phyloP scores from a whole-genome alignment of 78 protist genomes.

The Reticulomyxa filosa region DNA sequence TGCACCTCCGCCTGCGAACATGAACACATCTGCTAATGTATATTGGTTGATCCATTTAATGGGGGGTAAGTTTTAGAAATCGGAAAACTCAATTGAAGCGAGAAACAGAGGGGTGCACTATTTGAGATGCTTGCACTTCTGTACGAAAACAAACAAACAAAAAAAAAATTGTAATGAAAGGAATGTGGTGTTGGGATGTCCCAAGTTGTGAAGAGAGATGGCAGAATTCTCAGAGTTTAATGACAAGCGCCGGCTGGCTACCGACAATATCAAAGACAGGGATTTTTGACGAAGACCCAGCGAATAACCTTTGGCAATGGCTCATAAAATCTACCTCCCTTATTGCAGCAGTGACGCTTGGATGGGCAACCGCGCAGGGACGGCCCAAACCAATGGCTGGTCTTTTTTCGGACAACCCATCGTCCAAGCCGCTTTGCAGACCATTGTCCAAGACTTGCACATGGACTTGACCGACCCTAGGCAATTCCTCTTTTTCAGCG shows the following conservation, averaged over 20 bases:
- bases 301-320: not conserved
- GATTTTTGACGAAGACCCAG: not conserved
- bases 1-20: too few relatives aligned
- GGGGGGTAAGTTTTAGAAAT: too few relatives aligned
- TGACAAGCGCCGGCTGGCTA: not conserved
- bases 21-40: too few relatives aligned
- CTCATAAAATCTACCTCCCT: slow-evolving; percentile 2
- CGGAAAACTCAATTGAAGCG: too few relatives aligned
- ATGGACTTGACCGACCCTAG: not conserved
- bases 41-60: too few relatives aligned
- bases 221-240: too few relatives aligned
- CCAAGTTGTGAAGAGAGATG: too few relatives aligned
- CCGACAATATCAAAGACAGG: not conserved
- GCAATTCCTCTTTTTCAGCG: not conserved
- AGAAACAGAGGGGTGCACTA: too few relatives aligned
- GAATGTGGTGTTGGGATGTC: too few relatives aligned
- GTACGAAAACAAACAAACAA: too few relatives aligned
- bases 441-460: not conserved
- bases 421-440: not conserved
- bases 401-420: not conserved
- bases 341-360: slow-evolving; percentile 9
- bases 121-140: too few relatives aligned
- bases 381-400: not conserved
- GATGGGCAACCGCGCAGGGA: not conserved
- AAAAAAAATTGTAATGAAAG: too few relatives aligned